Evolutionary conservation across 306 rosid genomes (phyloP).

Genomic region (Vicia faba): DNA sequence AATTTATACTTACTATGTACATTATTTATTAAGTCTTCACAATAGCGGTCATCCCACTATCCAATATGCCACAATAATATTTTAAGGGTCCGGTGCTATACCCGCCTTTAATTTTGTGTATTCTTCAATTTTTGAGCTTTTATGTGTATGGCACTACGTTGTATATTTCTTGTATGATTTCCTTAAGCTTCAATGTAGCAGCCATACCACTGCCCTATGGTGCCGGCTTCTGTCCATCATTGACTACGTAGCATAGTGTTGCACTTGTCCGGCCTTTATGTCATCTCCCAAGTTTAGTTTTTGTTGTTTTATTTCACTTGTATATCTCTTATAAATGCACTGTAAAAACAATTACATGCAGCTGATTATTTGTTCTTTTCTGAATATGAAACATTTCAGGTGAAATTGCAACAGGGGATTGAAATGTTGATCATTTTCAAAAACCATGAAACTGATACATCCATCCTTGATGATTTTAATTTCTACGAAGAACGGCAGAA

Average conservation of each 20-base stretch:
- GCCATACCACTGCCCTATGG: no score
- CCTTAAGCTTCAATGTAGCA: no score
- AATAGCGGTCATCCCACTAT: no score
- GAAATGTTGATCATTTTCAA: conserved; percentile 79
- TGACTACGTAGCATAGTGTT: neutral
- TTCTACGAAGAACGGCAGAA: conserved; percentile 85
- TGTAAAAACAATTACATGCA: conserved; percentile 8
- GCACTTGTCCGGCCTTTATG: conserved; percentile 21
- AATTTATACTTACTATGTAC: no score
- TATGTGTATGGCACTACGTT: no score
- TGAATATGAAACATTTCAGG: conserved; percentile 51
- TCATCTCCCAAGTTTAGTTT: neutral
- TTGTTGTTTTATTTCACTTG: neutral
- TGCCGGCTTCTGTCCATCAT: no score
- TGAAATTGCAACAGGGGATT: conserved; percentile 70
- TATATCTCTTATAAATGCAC: neutral
- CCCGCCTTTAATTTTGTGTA: no score
- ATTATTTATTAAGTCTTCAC: no score
- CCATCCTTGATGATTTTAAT: conserved; percentile 82
- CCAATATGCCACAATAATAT: no score
- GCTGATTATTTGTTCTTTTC: conserved; percentile 8
- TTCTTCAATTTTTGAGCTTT: no score
- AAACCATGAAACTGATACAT: conserved; percentile 67
- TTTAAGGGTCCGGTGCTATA: no score
- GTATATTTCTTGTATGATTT: no score